Conservation (phyloP, 129 eudicot species). For the Arctium minus region DNA sequence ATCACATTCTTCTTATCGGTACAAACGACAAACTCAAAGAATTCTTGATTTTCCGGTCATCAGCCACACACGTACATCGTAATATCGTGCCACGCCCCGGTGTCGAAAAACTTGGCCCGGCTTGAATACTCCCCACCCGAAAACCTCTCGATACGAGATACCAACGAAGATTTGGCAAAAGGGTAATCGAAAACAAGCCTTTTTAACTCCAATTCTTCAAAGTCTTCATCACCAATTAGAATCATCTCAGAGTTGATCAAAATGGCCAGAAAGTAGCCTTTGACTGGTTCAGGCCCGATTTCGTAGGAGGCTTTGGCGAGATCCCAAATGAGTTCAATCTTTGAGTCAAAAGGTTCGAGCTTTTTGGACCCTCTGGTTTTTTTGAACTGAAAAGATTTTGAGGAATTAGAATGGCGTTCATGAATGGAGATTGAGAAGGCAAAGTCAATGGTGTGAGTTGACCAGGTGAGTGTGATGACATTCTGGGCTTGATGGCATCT, state of each 20-base stretch:
- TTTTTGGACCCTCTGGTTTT: slow-evolving; percentile 47
- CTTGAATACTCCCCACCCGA: slow-evolving; percentile 47
- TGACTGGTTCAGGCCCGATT: slow-evolving; percentile 64
- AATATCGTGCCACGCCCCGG: slow-evolving; percentile 62
- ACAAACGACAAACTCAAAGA: slow-evolving; percentile 39
- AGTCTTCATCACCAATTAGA: slow-evolving; percentile 46
- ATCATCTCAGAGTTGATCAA: slow-evolving; percentile 43
- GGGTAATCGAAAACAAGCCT: slow-evolving; percentile 15
- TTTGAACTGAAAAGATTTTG: slow-evolving; percentile 28
- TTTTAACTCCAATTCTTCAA: slow-evolving; percentile 30
- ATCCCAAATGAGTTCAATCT: slow-evolving; percentile 70
- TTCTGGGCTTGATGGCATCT: too few relatives aligned
- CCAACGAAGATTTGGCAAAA: slow-evolving; percentile 33
- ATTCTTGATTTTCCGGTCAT: slow-evolving; percentile 34
- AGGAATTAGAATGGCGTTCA: slow-evolving; percentile 35
- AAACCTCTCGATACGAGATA: slow-evolving; percentile 52
- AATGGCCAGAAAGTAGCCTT: slow-evolving; percentile 46
- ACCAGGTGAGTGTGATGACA: slow-evolving; percentile 72
- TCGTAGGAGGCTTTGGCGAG: slow-evolving; percentile 55
- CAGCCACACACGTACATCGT: slow-evolving; percentile 46
- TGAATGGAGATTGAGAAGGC: slow-evolving; percentile 47
- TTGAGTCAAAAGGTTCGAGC: slow-evolving; percentile 36
- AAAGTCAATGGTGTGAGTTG: slow-evolving; percentile 34
- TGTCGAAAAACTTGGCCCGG: slow-evolving; percentile 48
- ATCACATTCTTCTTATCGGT: slow-evolving; percentile 65